Evolutionary conservation across 2,329 filamentous ascomycete species (phyloP).

Genomic region (Claviceps humidiphila): DNA sequence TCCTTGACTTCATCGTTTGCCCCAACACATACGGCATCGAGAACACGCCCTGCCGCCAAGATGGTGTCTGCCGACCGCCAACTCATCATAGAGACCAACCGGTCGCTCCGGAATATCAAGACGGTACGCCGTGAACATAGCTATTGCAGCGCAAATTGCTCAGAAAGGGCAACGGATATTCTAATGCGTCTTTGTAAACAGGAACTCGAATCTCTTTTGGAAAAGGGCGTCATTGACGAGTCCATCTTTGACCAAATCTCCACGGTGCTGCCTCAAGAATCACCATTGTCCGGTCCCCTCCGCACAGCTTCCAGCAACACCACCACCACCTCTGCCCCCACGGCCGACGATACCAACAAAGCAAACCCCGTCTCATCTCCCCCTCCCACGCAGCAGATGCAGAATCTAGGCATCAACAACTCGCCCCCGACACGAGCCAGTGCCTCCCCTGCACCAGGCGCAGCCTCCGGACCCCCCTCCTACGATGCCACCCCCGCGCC

Average conservation of each 20-base stretch:
- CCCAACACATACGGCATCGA: background rate
- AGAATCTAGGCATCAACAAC: conserved; percentile 24
- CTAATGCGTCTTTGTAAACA: conserved; percentile 21
- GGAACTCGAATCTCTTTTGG: conserved; percentile 85
- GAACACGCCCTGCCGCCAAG: conserved; percentile 7
- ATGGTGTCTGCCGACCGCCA: conserved; percentile 41
- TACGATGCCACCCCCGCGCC: conserved; percentile 35
- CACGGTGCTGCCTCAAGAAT: conserved; percentile 59
- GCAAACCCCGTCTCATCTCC: conserved; percentile 14
- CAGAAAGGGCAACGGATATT: background rate
- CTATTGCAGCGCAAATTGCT: background rate
- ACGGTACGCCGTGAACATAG: conserved; percentile 36
- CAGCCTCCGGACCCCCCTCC: conserved; percentile 38
- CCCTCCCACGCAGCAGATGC: conserved; percentile 24
- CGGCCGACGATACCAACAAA: conserved; percentile 4
- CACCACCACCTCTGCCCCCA: conserved; percentile 11
- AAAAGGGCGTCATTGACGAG: conserved; percentile 66
- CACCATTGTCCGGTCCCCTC: conserved; percentile 39
- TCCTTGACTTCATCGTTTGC: background rate
- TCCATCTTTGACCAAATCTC: conserved; percentile 64
- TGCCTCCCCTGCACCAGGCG: conserved; percentile 22
- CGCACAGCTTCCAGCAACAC: conserved; percentile 23
- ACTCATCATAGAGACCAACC: conserved; percentile 57
- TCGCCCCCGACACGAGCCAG: background rate
- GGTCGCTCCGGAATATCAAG: conserved; percentile 77